Evolutionary conservation across 805 yeast genomes (phyloP), one percentile per base, ranked within the genome.

Genomic region (Candida rishiriensis): DNA sequence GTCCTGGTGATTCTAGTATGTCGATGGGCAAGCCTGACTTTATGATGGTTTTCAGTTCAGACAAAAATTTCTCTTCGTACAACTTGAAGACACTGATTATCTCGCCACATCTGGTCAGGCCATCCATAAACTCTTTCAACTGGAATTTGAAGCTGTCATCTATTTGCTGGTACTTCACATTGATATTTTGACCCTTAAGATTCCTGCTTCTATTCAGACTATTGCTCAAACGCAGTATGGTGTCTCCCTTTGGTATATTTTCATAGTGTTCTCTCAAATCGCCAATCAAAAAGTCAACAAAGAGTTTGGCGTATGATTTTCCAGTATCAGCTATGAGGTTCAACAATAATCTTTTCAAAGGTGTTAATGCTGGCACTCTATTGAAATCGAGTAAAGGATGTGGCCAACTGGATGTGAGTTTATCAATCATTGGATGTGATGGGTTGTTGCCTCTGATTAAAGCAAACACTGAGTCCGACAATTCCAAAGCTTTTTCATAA

Each of bases 11-110:
- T 15, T 58, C 59, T 18, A 49, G 39, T n/a, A 49, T 46, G 28
- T 65, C 79, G 36, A 62, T 70, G 0, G 96, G 96, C 41, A 89
- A 59, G 51, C 78, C 70, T 4, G 66, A 66, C 47, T 86, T 78
- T 33, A 90, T 86, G 13, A 88, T 78, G 12, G 75, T 72, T 60
- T 88, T 88, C 42, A 88, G 71, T 53, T 89, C 96, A 1, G 72
- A 67, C 11, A 82, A 68, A n/a, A 86, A 78, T 15, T 71, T 72
- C 18, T 82, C 91, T 53, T 83, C 86, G 59, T 85, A 89, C 3
- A 68, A 57, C 34, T 72, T 69, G 51, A 83, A 81, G 0, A 95
- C 86, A 12, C 75, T 67, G 1, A 76, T 70, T 26, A 88, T 59
- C 50, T 77, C 79, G 18, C 81, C 83, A 37, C 88, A 75, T 52